Conservation (phyloP, 2,329 filamentous ascomycete genomes). For the Botrytis sinoallii region DNA sequence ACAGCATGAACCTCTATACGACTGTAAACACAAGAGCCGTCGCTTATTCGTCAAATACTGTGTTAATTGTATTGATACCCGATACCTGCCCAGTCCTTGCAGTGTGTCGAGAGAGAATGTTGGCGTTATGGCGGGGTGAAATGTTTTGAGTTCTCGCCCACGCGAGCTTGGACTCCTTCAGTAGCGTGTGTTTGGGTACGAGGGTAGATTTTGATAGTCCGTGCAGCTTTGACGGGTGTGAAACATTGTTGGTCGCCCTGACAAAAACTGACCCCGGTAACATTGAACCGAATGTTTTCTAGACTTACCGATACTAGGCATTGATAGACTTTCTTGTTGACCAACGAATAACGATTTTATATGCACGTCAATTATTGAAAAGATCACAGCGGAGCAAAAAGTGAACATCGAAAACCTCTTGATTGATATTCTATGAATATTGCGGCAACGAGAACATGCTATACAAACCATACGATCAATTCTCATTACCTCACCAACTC, state of each 20-base stretch:
- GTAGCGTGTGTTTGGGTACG: not conserved
- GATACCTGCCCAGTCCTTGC: not conserved
- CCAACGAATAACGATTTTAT: not conserved
- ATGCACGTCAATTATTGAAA: not conserved
- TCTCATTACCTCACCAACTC: not conserved
- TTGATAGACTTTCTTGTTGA: not conserved
- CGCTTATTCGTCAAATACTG: no score
- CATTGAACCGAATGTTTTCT: conserved; percentile 5
- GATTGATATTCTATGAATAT: not conserved
- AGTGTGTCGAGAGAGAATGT: not conserved
- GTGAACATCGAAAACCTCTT: not conserved
- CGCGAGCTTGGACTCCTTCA: not conserved
- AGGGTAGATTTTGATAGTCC: not conserved
- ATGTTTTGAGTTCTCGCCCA: not conserved
- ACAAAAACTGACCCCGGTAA: not conserved
- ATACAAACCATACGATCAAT: not conserved
- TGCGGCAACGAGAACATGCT: not conserved
- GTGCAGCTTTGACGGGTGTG: not conserved
- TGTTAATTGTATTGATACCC: no score
- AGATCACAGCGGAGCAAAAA: not conserved
- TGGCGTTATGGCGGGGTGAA: not conserved
- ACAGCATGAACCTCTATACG: not conserved
- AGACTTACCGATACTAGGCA: not conserved
- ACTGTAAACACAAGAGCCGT: not conserved
- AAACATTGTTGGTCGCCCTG: conserved; percentile 3